phyloP scores from a whole-genome alignment of 2,329 filamentous ascomycete genomes.

The Alternaria infectoria region DNA sequence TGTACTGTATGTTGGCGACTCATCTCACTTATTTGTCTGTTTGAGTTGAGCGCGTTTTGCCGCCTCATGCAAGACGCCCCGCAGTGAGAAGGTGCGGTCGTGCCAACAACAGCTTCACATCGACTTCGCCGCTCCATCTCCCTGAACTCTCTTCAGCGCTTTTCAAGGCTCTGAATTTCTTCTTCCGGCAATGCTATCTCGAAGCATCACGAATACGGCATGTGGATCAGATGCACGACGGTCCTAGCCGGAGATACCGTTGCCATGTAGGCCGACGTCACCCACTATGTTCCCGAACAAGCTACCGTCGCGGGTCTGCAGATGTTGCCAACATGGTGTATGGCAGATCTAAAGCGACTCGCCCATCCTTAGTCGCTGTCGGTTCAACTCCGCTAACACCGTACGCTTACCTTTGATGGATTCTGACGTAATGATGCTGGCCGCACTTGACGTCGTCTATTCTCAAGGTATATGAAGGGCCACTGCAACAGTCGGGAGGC shows the following conservation, averaged over 20 bases:
- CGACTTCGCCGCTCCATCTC: not conserved
- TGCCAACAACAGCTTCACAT: not conserved
- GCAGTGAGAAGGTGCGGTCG: not conserved
- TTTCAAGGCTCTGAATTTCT: not conserved
- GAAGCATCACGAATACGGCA: not conserved
- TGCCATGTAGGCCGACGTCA: conserved; percentile 2
- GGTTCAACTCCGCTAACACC: conserved; percentile 2
- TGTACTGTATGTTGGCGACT: not conserved
- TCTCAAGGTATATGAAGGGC: not conserved
- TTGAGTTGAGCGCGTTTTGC: not conserved
- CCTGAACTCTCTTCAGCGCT: not conserved
- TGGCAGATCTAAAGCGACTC: not conserved
- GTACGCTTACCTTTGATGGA: not conserved
- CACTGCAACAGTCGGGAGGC: not conserved
- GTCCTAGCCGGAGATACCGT: conserved; percentile 1
- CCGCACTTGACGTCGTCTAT: not conserved
- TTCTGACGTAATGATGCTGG: not conserved
- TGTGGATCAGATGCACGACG: not conserved
- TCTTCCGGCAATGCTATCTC: not conserved
- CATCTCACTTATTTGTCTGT: not conserved
- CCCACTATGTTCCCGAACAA: not conserved
- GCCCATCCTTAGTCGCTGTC: not conserved
- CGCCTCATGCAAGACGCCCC: not conserved
- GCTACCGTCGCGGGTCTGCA: not conserved
- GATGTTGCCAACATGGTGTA: not conserved